Conservation (phyloP, 78 protist genomes). For the Cavenderia fasciculata region DNA sequence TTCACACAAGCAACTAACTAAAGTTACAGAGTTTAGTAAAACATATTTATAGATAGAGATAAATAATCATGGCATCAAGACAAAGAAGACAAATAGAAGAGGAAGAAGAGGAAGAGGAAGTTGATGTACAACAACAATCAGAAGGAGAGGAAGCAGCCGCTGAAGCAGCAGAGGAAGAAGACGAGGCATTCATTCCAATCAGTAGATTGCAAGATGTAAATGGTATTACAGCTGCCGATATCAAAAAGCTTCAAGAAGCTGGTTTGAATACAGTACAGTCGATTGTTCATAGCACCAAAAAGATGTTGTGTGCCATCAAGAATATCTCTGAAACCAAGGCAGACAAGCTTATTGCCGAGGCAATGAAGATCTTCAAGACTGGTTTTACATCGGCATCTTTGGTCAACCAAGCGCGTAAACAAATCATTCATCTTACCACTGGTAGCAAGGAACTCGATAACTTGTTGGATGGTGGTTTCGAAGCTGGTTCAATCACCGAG, state of each 20-base stretch:
- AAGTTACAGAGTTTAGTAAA: no score
- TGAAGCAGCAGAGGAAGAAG: conserved; percentile 67
- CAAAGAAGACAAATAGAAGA: conserved; percentile 34
- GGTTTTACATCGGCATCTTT: conserved; percentile 98
- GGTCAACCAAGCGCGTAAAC: conserved; percentile 78
- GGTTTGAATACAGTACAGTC: conserved; percentile 98
- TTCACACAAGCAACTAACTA: no score
- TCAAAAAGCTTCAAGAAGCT: conserved; percentile 93
- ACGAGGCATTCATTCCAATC: conserved; percentile 41
- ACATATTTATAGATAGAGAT: no score
- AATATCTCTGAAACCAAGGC: conserved; percentile 98
- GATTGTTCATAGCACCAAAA: conserved; percentile 92
- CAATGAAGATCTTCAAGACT: conserved; percentile 92
- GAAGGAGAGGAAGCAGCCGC: conserved; percentile 39
- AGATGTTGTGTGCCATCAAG: conserved; percentile 89
- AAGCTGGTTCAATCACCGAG: conserved; percentile 99
- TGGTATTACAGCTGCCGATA: conserved; percentile 93
- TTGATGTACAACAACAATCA: neutral
- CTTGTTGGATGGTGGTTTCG: conserved; percentile 98
- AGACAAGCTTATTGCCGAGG: conserved; percentile 94
- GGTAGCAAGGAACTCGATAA: conserved; percentile 97
- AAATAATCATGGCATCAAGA: conserved; percentile 65
- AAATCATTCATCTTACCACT: conserved; percentile 91
- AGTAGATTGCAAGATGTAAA: conserved; percentile 78
- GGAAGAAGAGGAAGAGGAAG: conserved; percentile 49